Conservation (phyloP, 2,329 filamentous ascomycete species). For the Ceratocystis colombiana region DNA sequence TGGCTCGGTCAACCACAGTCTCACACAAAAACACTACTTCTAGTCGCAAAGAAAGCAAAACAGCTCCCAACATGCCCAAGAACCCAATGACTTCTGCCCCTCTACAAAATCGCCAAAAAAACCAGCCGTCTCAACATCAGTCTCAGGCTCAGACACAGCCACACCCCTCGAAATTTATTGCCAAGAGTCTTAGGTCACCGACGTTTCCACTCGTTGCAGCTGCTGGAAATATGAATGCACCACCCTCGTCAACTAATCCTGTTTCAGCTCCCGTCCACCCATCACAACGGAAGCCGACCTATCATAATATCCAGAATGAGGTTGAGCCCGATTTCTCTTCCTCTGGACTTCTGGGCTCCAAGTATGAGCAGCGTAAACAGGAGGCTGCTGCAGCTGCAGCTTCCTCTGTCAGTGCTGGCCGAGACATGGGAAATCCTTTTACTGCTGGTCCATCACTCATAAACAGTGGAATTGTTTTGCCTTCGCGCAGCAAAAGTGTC, state of each 20-base stretch:
- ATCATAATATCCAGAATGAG: conserved; percentile 9
- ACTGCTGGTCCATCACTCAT: conserved; percentile 49
- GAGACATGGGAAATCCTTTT: conserved; percentile 37
- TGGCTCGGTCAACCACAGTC: conserved; percentile 19
- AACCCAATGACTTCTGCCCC: neutral
- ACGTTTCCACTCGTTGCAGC: conserved; percentile 21
- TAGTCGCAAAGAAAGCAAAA: conserved; percentile 21
- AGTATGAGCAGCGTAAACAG: conserved; percentile 41
- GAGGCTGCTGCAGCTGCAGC: conserved; percentile 28
- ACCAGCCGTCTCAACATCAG: conserved; percentile 5
- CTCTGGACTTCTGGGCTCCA: conserved; percentile 43
- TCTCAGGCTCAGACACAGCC: conserved; percentile 13
- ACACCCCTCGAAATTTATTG: conserved; percentile 6
- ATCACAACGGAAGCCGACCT: conserved; percentile 16
- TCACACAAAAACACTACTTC: conserved; percentile 17
- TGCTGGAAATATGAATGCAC: conserved; percentile 16
- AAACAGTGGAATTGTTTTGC: conserved; percentile 33
- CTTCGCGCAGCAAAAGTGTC: conserved; percentile 20
- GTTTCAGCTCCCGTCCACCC: neutral
- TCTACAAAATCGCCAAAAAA: conserved; percentile 9
- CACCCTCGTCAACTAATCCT: conserved; percentile 7
- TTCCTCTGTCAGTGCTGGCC: conserved; percentile 31
- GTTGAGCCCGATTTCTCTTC: conserved; percentile 39
- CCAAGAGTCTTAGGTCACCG: conserved; percentile 6
- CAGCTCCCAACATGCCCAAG: neutral